These are phyloP conservation scores for Arthromyces matolae DNA, from an alignment of 768 basidiomycete genomes.

Conservation along the genomic window DNA sequence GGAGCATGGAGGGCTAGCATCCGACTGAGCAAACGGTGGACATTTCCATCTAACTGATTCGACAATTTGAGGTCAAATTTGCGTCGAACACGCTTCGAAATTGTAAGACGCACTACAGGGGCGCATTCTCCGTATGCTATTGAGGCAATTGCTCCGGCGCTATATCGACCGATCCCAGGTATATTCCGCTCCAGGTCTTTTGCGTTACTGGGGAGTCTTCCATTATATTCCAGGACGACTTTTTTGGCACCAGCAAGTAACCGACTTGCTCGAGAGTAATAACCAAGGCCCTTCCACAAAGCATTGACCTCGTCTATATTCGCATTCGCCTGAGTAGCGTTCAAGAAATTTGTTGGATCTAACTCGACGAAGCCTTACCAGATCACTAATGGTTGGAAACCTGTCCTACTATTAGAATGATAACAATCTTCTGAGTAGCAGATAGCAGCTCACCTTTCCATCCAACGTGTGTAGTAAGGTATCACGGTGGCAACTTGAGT, in stretches of 20 bases:
- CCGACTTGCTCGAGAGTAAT: constrained; percentile 83
- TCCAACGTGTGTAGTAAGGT: constrained; percentile 89
- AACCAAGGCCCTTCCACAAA: constrained; percentile 90
- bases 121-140: constrained; percentile 84
- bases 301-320: constrained; percentile 83
- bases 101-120: constrained; percentile 65
- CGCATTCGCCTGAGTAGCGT: constrained; percentile 49
- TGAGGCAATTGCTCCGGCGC: constrained; percentile 78
- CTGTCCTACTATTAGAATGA: constrained; percentile 31
- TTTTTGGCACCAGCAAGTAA: constrained; percentile 83
- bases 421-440: background rate
- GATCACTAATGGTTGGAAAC: constrained; percentile 77
- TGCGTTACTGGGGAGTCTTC: constrained; percentile 76
- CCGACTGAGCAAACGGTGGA: constrained; percentile 80
- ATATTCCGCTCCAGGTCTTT: constrained; percentile 78
- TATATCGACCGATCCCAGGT: constrained; percentile 87
- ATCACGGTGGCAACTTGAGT: constrained; percentile 94
- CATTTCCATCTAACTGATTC: constrained; percentile 89
- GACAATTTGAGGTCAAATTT: too few relatives aligned
- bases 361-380: constrained; percentile 42
- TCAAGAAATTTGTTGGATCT: constrained; percentile 12
- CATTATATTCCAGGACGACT: constrained; percentile 59
- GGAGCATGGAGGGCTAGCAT: constrained; percentile 78
- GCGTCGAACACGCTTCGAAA: background rate
- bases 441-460: constrained; percentile 56